phyloP scores from a whole-genome alignment of 2,329 filamentous ascomycete genomes.

The Lomentospora prolificans region DNA sequence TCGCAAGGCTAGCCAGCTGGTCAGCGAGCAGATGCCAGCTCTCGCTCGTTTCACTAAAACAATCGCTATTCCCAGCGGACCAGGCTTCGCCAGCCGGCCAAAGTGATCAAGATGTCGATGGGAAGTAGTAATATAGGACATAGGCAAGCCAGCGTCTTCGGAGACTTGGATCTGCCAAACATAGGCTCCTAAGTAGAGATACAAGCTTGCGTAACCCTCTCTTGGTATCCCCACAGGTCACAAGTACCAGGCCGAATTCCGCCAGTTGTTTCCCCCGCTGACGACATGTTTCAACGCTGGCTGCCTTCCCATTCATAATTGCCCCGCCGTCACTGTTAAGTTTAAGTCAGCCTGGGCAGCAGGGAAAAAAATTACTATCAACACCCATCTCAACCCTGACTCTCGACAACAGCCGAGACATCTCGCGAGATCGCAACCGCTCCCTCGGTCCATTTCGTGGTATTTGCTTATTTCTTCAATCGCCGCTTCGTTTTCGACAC shows the following conservation, averaged over 20 bases:
- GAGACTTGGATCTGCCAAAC: not conserved
- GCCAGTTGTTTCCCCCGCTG: not conserved
- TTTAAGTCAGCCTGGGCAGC: not conserved
- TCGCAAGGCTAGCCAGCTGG: too few species aligned
- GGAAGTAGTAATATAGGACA: too few species aligned
- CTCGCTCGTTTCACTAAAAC: too few species aligned
- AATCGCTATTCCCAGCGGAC: too few species aligned
- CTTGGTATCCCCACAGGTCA: not conserved
- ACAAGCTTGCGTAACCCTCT: not conserved
- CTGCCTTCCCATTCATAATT: not conserved
- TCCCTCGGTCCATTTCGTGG: not conserved
- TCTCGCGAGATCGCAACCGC: too few species aligned
- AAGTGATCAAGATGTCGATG: too few species aligned
- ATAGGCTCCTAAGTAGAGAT: not conserved
- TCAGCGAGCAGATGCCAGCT: too few species aligned
- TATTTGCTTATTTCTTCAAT: not conserved
- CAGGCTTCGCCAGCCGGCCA: too few species aligned
- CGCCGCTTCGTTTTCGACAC: too few species aligned
- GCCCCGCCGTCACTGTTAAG: not conserved
- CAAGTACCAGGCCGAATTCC: not conserved
- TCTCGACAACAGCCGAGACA: too few species aligned
- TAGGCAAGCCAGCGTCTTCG: too few species aligned
- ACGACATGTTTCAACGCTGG: not conserved
- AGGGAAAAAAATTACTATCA: conserved; percentile 1
- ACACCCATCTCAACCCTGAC: not conserved